These are phyloP conservation scores for Larix kaempferi DNA, from an alignment of 75 land plant species.

Conservation along the genomic window DNA sequence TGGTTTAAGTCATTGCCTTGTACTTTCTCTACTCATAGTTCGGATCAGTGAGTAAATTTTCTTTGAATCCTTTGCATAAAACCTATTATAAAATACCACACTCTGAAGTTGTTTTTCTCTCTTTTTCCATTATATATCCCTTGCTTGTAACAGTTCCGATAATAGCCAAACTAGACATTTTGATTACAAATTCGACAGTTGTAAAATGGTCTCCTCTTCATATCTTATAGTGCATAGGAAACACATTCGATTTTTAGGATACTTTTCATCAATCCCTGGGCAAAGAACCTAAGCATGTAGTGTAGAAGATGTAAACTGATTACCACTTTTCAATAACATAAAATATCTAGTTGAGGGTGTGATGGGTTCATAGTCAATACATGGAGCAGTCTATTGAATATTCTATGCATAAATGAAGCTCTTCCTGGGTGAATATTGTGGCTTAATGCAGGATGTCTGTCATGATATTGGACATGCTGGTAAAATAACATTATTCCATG, in stretches of 20 bases:
- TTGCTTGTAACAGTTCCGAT: not conserved
- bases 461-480: not conserved
- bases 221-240: not conserved
- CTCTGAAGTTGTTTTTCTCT: not conserved
- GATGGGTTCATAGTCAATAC: not conserved
- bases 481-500: not conserved
- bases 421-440: not conserved
- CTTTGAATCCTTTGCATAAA: not conserved
- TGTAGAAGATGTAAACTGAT: not conserved
- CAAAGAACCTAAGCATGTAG: not conserved
- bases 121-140: not conserved
- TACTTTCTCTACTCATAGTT: conserved; percentile 73
- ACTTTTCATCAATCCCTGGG: not conserved
- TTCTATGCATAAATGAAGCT: not conserved
- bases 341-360: not conserved
- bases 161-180: not conserved
- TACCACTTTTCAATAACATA: not conserved
- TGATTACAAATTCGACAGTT: not conserved
- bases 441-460: not conserved
- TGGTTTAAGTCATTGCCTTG: conserved; percentile 84
- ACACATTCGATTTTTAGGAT: not conserved
- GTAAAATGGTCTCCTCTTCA: not conserved
- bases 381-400: not conserved
- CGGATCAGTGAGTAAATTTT: conserved; percentile 62
- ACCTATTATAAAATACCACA: not conserved